A percentile compares a stretch with the other conserved stretches of the same genome.
phyloP scores from a whole-genome alignment of 257 asterid genomes.

The Rhazya stricta region DNA sequence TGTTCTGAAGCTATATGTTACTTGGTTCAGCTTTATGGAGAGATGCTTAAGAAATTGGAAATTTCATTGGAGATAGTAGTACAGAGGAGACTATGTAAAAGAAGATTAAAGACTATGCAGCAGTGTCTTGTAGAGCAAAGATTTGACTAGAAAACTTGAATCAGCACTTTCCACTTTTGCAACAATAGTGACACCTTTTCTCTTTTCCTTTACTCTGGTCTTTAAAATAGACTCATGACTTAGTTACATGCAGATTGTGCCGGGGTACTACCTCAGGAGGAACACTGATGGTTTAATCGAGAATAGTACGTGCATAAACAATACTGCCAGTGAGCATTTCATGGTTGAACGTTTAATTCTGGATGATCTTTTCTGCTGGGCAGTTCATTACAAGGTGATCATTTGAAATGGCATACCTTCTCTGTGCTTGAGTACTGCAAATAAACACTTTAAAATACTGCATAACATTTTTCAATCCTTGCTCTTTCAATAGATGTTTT shows the following conservation, averaged over 20 bases:
- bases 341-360: conserved; percentile 91
- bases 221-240: conserved; percentile 6
- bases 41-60: background rate
- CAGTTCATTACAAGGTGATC: conserved; percentile 70
- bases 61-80: background rate
- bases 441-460: background rate
- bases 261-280: conserved; percentile 93
- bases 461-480: background rate
- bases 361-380: conserved; percentile 90
- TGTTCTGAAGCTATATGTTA: background rate
- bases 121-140: background rate
- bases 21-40: background rate
- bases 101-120: background rate
- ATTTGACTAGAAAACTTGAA: background rate
- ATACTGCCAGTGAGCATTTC: conserved; percentile 95
- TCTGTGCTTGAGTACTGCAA: background rate
- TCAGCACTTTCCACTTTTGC: background rate
- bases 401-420: conserved; percentile 7
- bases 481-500: background rate
- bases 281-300: conserved; percentile 78
- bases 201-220: background rate
- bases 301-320: conserved; percentile 80
- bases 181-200: background rate
- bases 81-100: background rate
- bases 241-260: conserved; percentile 72